These are phyloP conservation scores for Cercospora sp. DNA, from an alignment of 2,329 filamentous ascomycete species.

Conservation along the genomic window DNA sequence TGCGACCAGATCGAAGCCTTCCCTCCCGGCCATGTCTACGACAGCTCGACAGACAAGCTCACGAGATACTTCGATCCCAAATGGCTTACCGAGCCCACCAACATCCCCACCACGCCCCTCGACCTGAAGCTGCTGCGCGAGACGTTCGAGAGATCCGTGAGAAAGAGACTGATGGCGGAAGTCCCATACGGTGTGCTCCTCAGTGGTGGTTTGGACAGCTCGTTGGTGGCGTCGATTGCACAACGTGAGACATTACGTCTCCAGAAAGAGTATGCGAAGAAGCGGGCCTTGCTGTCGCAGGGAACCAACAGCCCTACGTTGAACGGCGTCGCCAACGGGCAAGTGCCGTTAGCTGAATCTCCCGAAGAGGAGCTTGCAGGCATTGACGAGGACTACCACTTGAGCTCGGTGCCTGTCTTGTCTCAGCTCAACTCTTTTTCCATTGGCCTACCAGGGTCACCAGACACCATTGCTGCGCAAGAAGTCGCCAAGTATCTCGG, in stretches of 20 bases:
- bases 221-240: constrained; percentile 51
- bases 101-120: constrained; percentile 74
- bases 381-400: constrained; percentile 87
- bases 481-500: constrained; percentile 96
- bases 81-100: constrained; percentile 80
- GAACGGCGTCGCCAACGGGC: constrained; percentile 44
- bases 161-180: constrained; percentile 97
- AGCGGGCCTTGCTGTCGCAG: constrained; percentile 42
- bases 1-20: constrained; percentile 95
- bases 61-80: constrained; percentile 87
- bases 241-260: constrained; percentile 25
- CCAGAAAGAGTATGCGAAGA: constrained; percentile 49
- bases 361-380: constrained; percentile 74
- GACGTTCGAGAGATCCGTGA: constrained; percentile 83
- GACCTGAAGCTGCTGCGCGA: constrained; percentile 80
- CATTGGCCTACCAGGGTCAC: constrained; percentile 88
- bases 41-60: constrained; percentile 83
- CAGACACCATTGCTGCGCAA: constrained; percentile 86
- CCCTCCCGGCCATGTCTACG: constrained; percentile 92
- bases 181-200: constrained; percentile 95
- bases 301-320: constrained; percentile 33
- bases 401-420: constrained; percentile 86
- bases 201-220: constrained; percentile 94
- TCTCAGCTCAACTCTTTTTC: constrained; percentile 98
- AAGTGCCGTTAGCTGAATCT: constrained; percentile 50